phyloP scores from a whole-genome alignment of 2,329 filamentous ascomycete species.

The Aureobasidium mangrovei region DNA sequence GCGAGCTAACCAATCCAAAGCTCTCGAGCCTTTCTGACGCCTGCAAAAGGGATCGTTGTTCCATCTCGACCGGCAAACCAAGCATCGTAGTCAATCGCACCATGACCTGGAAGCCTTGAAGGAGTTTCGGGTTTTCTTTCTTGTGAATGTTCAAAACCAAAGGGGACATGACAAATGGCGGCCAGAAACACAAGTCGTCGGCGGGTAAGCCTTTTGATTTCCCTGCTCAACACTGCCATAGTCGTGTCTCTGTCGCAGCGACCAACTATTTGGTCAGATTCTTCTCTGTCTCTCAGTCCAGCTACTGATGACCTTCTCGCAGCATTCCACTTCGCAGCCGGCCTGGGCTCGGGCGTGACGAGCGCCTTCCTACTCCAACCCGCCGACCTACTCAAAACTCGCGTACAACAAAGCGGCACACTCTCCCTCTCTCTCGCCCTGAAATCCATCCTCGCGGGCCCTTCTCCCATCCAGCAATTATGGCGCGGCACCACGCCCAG shows the following conservation, averaged over 20 bases:
- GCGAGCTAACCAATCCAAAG: not conserved
- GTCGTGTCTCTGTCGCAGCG: not conserved
- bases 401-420: slow-evolving; percentile 77
- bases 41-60: not conserved
- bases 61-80: not conserved
- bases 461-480: slow-evolving; percentile 60
- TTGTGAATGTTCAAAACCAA: not conserved
- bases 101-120: slow-evolving; percentile 12
- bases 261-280: no score
- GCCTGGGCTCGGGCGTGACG: slow-evolving; percentile 75
- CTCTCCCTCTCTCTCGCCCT: slow-evolving; percentile 59
- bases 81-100: not conserved
- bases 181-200: slow-evolving; percentile 18
- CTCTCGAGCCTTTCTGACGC: slow-evolving; percentile 3
- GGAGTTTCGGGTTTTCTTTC: not conserved
- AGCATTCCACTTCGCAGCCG: slow-evolving; percentile 83
- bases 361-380: slow-evolving; percentile 89
- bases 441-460: slow-evolving; percentile 57
- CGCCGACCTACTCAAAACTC: slow-evolving; percentile 91
- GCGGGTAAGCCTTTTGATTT: slow-evolving; percentile 1
- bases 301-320: not conserved
- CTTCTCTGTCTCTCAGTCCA: not conserved
- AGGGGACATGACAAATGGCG: slow-evolving; percentile 17
- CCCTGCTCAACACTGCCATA: not conserved
- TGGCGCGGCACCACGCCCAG: slow-evolving; percentile 93